Conservation (phyloP, 1,139 yeast genomes). For the Blastobotrys apis region DNA sequence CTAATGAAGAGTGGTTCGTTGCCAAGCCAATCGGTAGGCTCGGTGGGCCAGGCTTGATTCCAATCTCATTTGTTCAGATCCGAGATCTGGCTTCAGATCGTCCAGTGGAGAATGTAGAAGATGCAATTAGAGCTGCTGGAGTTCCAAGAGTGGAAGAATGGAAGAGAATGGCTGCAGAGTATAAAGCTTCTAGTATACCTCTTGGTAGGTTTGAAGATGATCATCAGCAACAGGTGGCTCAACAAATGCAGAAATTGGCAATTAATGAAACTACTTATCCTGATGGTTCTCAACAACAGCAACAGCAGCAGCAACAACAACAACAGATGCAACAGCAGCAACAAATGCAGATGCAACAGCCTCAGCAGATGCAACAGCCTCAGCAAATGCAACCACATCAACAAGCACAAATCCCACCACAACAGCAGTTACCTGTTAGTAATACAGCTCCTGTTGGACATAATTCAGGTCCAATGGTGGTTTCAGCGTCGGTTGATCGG, state of each 20-base stretch:
- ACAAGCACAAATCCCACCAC: constrained; percentile 14
- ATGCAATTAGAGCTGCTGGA: constrained; percentile 56
- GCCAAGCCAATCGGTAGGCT: constrained; percentile 93
- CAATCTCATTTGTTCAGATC: constrained; percentile 82
- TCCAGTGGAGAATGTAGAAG: constrained; percentile 46
- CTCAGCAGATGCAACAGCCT: constrained; percentile 10
- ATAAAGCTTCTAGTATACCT: constrained; percentile 86
- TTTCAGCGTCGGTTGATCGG: constrained; percentile 72
- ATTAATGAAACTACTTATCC: constrained; percentile 9
- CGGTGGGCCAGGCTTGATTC: constrained; percentile 97
- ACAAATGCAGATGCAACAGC: constrained; percentile 14
- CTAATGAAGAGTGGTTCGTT: constrained; percentile 94
- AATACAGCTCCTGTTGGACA: background rate
- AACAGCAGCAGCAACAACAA: constrained; percentile 16
- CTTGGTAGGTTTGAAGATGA: constrained; percentile 49
- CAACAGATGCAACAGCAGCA: constrained; percentile 8
- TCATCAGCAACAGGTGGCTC: background rate
- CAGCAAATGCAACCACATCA: constrained; percentile 10
- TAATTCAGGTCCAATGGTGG: constrained; percentile 24
- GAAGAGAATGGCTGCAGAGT: constrained; percentile 87
- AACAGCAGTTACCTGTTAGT: constrained; percentile 12
- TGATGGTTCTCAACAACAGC: background rate
- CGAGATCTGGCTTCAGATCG: constrained; percentile 67
- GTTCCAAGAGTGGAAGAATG: constrained; percentile 94
- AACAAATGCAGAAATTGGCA: constrained; percentile 11